Evolutionary conservation across 2,329 filamentous ascomycete genomes (phyloP), one percentile per base, ranked within the genome.

Genomic region (Metarhizium rileyi): DNA sequence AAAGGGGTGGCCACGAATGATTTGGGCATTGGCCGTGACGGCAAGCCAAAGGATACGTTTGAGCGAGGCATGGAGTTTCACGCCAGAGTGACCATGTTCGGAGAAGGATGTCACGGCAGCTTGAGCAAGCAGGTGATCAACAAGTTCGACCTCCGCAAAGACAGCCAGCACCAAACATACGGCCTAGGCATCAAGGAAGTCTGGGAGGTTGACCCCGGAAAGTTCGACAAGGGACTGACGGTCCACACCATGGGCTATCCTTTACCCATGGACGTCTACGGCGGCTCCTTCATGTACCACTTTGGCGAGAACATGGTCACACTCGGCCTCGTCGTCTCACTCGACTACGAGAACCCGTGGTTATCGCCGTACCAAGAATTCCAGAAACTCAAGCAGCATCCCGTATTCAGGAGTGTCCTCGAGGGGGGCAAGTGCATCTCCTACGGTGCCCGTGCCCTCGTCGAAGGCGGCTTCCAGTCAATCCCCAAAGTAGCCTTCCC

Each of bases 51-150:
- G 72, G 86, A 93, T 50, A 84, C 77, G 6, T 98, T 96, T 62
- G 90, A 97, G 74, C 80, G 93, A 53, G 93, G 93, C 52, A 98
- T 98, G 93, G 93, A 95, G 70, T 98, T 98, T 65, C 90, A 95
- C 63, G 91, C 93, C 6, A 78, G 86, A 51, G 84, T 93, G 46
- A 98, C 93, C 35, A 76, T 98, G 49, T 90, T 98, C 52, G 93
- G 80, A 12, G 93, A 98, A 71, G 93, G 93, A 12, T 97, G 91
- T 63, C 93, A 98, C 65, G 93, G 93, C 54, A 95, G 88, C 70
- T 69, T 98, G 68, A 91, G 85, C 47, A 98, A 98, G 74, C 87
- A 96, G 69, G 84, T 97, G 49, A 87, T 89, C 59, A 93, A 90
- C 68, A 95, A 95, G 65, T 98, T 89, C 59, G 89, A 97, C 62